Percentiles rank a stretch among this genome's conserved stretches.
These are phyloP conservation scores for Populus euphratica DNA, from an alignment of 345 rosid species.

Conservation along the genomic window DNA sequence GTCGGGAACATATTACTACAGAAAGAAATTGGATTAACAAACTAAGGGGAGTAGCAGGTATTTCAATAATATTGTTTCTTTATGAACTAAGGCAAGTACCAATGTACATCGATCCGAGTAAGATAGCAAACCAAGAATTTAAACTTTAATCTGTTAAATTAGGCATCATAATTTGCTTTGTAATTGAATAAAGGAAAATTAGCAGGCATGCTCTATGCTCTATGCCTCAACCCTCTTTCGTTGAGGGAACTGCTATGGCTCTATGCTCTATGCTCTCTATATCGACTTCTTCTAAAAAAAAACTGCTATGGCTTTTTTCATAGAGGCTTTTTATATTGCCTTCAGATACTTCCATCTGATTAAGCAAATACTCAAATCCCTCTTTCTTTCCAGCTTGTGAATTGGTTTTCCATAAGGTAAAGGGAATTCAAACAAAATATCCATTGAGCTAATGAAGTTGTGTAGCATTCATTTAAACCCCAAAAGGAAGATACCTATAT, in stretches of 20 bases:
- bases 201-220: not conserved
- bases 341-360: no score
- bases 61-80: not conserved
- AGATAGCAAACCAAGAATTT: not conserved
- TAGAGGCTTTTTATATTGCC: no score
- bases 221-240: no score
- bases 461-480: not conserved
- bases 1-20: not conserved
- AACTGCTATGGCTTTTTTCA: no score
- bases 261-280: no score
- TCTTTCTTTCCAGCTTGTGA: not conserved
- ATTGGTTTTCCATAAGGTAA: not conserved
- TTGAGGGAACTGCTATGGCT: no score
- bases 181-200: not conserved
- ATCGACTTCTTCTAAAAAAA: no score
- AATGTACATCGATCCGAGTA: not conserved
- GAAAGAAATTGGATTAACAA: not conserved
- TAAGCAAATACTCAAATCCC: no score
- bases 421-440: not conserved
- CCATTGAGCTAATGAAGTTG: not conserved
- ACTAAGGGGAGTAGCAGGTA: not conserved
- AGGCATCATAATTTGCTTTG: not conserved
- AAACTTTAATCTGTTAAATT: not conserved
- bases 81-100: not conserved
- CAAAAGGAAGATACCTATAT: not conserved